These are phyloP conservation scores for Blastobotrys proliferans DNA, from an alignment of 1,139 yeast genomes.

Conservation along the genomic window DNA sequence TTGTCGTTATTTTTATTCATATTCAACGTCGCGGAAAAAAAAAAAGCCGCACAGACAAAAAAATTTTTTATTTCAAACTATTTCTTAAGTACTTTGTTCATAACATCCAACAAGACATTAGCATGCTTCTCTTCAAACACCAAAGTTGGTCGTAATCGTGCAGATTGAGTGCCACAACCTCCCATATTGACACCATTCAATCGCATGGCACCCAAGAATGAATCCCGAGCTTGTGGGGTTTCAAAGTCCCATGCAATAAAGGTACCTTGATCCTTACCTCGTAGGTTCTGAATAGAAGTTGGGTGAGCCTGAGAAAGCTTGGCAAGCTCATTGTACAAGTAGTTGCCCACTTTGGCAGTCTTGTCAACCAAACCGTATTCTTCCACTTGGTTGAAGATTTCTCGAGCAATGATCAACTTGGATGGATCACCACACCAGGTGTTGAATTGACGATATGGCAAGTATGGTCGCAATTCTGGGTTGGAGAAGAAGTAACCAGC, in stretches of 20 bases:
- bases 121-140: slow-evolving; percentile 75
- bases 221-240: slow-evolving; percentile 50
- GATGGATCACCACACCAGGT: slow-evolving; percentile 93
- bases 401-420: slow-evolving; percentile 65
- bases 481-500: slow-evolving; percentile 79
- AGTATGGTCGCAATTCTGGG: slow-evolving; percentile 63
- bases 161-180: slow-evolving; percentile 71
- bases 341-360: slow-evolving; percentile 59
- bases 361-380: slow-evolving; percentile 55
- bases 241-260: slow-evolving; percentile 75
- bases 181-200: slow-evolving; percentile 69
- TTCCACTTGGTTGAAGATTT: slow-evolving; percentile 60
- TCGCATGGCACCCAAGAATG: slow-evolving; percentile 55
- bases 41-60: too few species aligned
- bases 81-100: slow-evolving; percentile 28
- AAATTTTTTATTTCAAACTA: too few species aligned
- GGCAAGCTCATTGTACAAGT: slow-evolving; percentile 53
- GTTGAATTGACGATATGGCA: slow-evolving; percentile 80
- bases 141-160: slow-evolving; percentile 74
- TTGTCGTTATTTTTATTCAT: too few species aligned
- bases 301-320: slow-evolving; percentile 52
- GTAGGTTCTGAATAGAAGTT: slow-evolving; percentile 47
- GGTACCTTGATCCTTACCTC: slow-evolving; percentile 82
- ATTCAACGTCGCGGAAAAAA: too few species aligned
- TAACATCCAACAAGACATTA: slow-evolving; percentile 48